Conservation (phyloP, 768 basidiomycete species). For the Pisolithus tinctorius region DNA sequence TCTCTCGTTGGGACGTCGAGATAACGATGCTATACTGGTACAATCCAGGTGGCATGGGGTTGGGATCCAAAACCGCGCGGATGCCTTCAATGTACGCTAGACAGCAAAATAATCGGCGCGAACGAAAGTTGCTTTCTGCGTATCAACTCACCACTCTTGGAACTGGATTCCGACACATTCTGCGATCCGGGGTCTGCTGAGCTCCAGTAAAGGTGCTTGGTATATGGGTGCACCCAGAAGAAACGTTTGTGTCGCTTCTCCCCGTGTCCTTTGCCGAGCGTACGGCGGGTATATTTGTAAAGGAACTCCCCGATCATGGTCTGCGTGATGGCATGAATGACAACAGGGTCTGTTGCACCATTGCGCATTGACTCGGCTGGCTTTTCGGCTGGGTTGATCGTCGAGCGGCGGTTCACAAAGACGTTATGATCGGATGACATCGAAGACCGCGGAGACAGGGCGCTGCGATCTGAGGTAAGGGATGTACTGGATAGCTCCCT, state of each 20-base stretch:
- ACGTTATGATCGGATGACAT: slow-evolving; percentile 71
- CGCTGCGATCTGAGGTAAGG: slow-evolving; percentile 60
- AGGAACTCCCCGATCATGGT: slow-evolving; percentile 99
- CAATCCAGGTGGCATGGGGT: slow-evolving; percentile 92
- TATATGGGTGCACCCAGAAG: slow-evolving; percentile 99
- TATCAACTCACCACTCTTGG: slow-evolving; percentile 83
- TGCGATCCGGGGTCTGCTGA: slow-evolving; percentile 88
- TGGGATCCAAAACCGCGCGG: slow-evolving; percentile 86
- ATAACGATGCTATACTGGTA: slow-evolving; percentile 91
- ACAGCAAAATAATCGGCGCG: slow-evolving; percentile 1
- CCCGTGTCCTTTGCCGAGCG: slow-evolving; percentile 87
- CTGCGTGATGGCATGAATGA: slow-evolving; percentile 97
- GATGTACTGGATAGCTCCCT: slow-evolving; percentile 63
- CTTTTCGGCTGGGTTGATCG: slow-evolving; percentile 42
- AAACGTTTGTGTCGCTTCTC: slow-evolving; percentile 88
- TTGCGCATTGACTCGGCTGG: slow-evolving; percentile 16
- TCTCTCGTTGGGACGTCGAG: slow-evolving; percentile 89
- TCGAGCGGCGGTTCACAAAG: slow-evolving; percentile 34
- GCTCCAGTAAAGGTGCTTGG: slow-evolving; percentile 96
- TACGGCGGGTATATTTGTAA: slow-evolving; percentile 90
- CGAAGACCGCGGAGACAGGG: slow-evolving; percentile 71
- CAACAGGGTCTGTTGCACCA: slow-evolving; percentile 72
- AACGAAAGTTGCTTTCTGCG: slow-evolving; percentile 7
- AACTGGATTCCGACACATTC: slow-evolving; percentile 84
- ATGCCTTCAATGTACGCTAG: slow-evolving; percentile 92